These are phyloP conservation scores for Pseudogymnoascus sp. DNA, from an alignment of 2,329 filamentous ascomycete species.

Conservation along the genomic window DNA sequence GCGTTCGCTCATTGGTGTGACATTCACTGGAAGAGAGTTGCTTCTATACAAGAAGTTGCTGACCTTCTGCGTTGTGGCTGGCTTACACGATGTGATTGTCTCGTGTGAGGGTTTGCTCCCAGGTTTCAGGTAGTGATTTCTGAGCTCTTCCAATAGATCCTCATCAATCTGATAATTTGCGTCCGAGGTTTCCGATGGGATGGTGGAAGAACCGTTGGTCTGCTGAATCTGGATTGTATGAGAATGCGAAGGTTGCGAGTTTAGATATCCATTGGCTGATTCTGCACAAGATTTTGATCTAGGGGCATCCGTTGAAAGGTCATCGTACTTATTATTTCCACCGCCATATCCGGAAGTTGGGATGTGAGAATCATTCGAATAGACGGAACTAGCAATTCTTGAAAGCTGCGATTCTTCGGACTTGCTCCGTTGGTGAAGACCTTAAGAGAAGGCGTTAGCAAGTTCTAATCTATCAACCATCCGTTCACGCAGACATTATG, in stretches of 20 bases:
- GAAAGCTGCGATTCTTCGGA: not conserved
- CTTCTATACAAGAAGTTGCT: constrained; percentile 5
- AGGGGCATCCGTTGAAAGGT: not conserved
- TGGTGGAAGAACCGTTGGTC: not conserved
- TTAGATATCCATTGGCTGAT: not conserved
- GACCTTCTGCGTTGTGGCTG: not conserved
- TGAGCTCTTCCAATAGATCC: not conserved
- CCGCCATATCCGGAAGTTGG: not conserved
- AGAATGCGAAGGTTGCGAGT: not conserved
- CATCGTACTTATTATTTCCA: not conserved
- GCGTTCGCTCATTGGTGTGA: constrained; percentile 9
- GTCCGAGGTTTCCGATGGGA: not conserved
- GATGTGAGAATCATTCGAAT: not conserved
- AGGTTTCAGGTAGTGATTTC: constrained; percentile 1
- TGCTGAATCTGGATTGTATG: not conserved
- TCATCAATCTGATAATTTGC: not conserved
- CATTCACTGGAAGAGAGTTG: not conserved
- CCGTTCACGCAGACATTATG: not conserved
- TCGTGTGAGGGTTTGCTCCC: not conserved
- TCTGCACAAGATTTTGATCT: not conserved
- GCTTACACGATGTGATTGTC: not conserved
- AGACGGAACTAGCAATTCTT: not conserved
- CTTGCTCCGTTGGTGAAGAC: not conserved
- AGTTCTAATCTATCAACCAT: not conserved
- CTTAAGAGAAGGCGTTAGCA: not conserved